Conservation (phyloP, 352 stramenopile genomes). For the Phytophthora rubi region DNA sequence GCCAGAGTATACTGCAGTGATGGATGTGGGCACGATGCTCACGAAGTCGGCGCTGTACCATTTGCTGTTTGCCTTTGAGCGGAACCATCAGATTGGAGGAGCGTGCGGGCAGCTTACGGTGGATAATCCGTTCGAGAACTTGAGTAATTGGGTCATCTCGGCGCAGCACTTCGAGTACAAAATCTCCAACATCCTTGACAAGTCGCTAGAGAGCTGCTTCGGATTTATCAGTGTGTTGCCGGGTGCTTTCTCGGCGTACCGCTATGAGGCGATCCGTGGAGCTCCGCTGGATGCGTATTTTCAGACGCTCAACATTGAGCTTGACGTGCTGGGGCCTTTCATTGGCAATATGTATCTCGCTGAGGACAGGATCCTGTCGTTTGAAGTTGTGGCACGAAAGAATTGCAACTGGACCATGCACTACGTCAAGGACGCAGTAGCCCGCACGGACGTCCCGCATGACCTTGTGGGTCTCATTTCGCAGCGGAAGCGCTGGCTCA, state of each 20-base stretch:
- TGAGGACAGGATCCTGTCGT: constrained; percentile 87
- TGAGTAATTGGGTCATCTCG: constrained; percentile 89
- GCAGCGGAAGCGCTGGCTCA: constrained; percentile 88
- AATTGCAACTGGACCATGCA: constrained; percentile 89
- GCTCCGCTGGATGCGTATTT: constrained; percentile 85
- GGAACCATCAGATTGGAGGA: constrained; percentile 80
- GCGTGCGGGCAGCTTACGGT: constrained; percentile 84
- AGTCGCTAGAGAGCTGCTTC: constrained; percentile 87
- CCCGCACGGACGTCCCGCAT: constrained; percentile 82
- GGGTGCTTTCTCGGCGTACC: constrained; percentile 85
- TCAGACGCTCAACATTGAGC: constrained; percentile 81
- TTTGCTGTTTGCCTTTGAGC: constrained; percentile 80
- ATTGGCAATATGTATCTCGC: constrained; percentile 91
- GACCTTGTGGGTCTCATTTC: constrained; percentile 86
- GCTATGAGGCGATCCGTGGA: constrained; percentile 85
- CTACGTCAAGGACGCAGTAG: constrained; percentile 86
- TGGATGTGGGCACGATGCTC: constrained; percentile 88
- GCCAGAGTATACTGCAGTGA: constrained; percentile 81
- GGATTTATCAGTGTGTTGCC: constrained; percentile 89
- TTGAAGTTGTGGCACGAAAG: constrained; percentile 84
- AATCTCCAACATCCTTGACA: constrained; percentile 90
- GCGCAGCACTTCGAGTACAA: constrained; percentile 93
- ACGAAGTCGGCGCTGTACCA: constrained; percentile 82
- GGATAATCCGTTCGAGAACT: constrained; percentile 81
- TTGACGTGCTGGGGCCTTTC: constrained; percentile 84